Evolutionary conservation across 805 yeast species (phyloP), one percentile per base, ranked within the genome.

Genomic region (Kluyveromyces siamensis): DNA sequence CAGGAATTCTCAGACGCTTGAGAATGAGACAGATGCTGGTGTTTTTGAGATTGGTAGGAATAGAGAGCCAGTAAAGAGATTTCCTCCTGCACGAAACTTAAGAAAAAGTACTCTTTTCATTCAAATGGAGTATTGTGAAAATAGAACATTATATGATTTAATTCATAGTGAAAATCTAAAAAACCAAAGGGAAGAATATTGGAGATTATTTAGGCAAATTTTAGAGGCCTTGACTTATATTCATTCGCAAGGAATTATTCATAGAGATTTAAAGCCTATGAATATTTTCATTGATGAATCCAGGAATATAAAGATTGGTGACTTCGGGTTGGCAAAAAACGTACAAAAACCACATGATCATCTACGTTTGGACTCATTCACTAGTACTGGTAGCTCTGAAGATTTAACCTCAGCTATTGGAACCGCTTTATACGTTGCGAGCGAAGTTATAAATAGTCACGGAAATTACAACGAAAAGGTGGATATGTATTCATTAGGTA

Each of bases 81-180:
- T 35, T 33, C 48, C 25, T 13, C 10, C 56, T 48, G 13, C 54
- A 43, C 8, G 54, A 50, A 36, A 40, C 10, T 71, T 70, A 50
- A 65, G 69, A 41, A 72, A 72, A 53, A 84, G 90, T 47, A 88
- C 95, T 0, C 67, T 93, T 30, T 93, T 87, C 63, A 93, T 93
- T 55, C 99, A 93, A 62, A 93, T 93, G 99, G 99, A 93, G 65
- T 93, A 93, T 59, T 93, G 99, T 68, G 99, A 93, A 60, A 93
- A 91, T 61, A 87, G 87, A 50, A 91, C 99, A 0, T 68, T 93
- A 27, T 76, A 77, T 46, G 96, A 93, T 67, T 70, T 93, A 52
- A 91, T 93, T 43, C 77, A 74, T 47, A 77, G 79, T 39, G 87
- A 83, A 49, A 89, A 88, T 0, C 71, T 93, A 11, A 85, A 83